phyloP scores from a whole-genome alignment of 2,329 filamentous ascomycete species.

The Epichloe hybrida region DNA sequence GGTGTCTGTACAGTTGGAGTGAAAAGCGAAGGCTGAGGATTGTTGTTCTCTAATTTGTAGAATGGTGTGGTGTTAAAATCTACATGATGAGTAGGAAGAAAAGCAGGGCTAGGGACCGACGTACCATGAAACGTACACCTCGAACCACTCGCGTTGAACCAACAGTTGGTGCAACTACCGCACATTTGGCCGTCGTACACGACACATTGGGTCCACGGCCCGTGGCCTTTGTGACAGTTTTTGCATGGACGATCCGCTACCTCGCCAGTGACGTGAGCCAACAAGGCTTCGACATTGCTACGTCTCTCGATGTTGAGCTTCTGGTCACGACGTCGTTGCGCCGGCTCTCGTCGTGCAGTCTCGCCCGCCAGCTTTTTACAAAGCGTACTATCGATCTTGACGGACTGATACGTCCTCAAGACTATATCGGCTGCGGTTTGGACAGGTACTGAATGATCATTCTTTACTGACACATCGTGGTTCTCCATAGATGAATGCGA shows the following conservation, averaged over 20 bases:
- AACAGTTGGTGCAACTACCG: conserved; percentile 49
- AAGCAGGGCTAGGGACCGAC: conserved; percentile 9
- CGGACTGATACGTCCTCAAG: conserved; percentile 26
- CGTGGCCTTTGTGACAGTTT: conserved; percentile 47
- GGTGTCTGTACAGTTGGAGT: conserved; percentile 1
- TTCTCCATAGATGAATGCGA: not conserved
- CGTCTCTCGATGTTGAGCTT: conserved; percentile 41
- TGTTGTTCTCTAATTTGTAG: conserved; percentile 27
- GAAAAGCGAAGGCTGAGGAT: conserved; percentile 21
- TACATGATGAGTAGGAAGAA: not conserved
- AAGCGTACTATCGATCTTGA: conserved; percentile 39
- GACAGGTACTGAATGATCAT: not conserved
- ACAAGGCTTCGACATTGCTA: conserved; percentile 46
- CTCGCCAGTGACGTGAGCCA: conserved; percentile 42
- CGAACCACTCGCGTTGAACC: conserved; percentile 48
- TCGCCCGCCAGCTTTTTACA: conserved; percentile 40
- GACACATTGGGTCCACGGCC: conserved; percentile 45
- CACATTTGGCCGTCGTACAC: conserved; percentile 47
- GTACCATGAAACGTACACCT: conserved; percentile 47
- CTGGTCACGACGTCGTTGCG: conserved; percentile 40
- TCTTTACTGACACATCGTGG: conserved; percentile 1
- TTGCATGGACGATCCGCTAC: conserved; percentile 37
- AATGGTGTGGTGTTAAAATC: not conserved
- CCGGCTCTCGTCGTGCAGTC: conserved; percentile 33
- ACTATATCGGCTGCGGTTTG: conserved; percentile 34